Evolutionary conservation across 1,139 yeast species (phyloP).

Genomic region (Pichia sp.): DNA sequence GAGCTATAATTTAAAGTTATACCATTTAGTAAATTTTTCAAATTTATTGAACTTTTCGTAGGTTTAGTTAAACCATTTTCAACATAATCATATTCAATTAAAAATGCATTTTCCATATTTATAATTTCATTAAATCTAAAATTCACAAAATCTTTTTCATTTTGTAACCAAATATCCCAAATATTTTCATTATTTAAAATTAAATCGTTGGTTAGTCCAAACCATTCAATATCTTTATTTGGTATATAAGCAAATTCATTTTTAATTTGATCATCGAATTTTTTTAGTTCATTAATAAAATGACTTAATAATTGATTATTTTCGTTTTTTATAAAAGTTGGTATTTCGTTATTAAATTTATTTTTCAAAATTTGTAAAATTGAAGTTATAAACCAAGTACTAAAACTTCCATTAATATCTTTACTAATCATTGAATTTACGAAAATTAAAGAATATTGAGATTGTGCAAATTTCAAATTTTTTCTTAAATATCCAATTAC

Average conservation of each 20-base stretch:
- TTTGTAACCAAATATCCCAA: slow-evolving; percentile 58
- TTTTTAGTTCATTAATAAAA: slow-evolving; percentile 50
- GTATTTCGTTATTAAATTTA: slow-evolving; percentile 37
- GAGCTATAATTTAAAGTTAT: slow-evolving; percentile 59
- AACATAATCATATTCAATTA: slow-evolving; percentile 56
- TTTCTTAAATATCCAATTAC: slow-evolving; percentile 45
- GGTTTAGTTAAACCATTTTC: slow-evolving; percentile 46
- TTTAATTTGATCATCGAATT: slow-evolving; percentile 52
- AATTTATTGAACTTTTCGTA: slow-evolving; percentile 57
- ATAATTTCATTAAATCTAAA: slow-evolving; percentile 56
- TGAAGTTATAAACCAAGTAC: slow-evolving; percentile 49
- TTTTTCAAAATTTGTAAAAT: slow-evolving; percentile 44
- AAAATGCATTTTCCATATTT: slow-evolving; percentile 45
- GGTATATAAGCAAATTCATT: slow-evolving; percentile 44
- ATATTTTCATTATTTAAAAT: slow-evolving; percentile 37
- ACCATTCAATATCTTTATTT: slow-evolving; percentile 34
- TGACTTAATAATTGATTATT: slow-evolving; percentile 53
- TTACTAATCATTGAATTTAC: slow-evolving; percentile 17
- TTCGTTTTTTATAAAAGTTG: slow-evolving; percentile 1
- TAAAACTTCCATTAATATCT: slow-evolving; percentile 28
- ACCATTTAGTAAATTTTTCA: slow-evolving; percentile 58
- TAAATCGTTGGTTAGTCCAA: slow-evolving; percentile 52
- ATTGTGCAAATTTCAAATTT: slow-evolving; percentile 35
- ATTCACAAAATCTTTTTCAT: slow-evolving; percentile 54
- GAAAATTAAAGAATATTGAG: slow-evolving; percentile 18